Evolutionary conservation across 305 asterid species (phyloP).

Genomic region (Ajuga reptans): DNA sequence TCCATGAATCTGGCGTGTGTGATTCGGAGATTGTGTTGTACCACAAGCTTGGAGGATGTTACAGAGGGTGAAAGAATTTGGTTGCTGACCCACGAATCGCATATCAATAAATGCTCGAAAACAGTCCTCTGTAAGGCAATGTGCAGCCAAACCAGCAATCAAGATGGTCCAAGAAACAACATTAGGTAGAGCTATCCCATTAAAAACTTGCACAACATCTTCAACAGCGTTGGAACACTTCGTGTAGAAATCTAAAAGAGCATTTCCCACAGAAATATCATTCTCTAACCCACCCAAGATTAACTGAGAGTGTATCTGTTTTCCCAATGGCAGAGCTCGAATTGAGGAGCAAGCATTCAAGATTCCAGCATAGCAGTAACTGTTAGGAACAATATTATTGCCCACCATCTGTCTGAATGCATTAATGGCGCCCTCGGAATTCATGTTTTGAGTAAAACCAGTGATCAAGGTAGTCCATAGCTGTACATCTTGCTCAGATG

Average conservation of each 20-base stretch:
- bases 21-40: background rate
- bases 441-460: conserved; percentile 19
- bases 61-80: conserved; percentile 31
- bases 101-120: conserved; percentile 25
- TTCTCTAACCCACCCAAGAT: conserved; percentile 21
- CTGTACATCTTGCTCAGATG: conserved; percentile 29
- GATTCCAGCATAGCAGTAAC: conserved; percentile 24
- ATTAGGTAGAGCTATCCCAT: conserved; percentile 20
- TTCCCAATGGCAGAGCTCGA: conserved; percentile 17
- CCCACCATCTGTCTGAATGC: conserved; percentile 23
- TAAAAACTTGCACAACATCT: conserved; percentile 20
- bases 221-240: conserved; percentile 18
- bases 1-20: conserved; percentile 31
- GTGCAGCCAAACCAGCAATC: conserved; percentile 29
- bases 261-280: conserved; percentile 26
- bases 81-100: conserved; percentile 24
- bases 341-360: conserved; percentile 25
- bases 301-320: conserved; percentile 24
- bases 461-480: conserved; percentile 22
- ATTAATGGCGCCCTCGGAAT: conserved; percentile 10
- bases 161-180: conserved; percentile 27
- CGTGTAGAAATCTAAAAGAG: conserved; percentile 26
- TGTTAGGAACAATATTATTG: conserved; percentile 17
- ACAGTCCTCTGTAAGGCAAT: conserved; percentile 20
- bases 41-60: conserved; percentile 29